A percentile compares a stretch with the other conserved stretches of the same genome.
Conservation (phyloP, 169 alveolate species). For the Cryptosporidium meleagridis region DNA sequence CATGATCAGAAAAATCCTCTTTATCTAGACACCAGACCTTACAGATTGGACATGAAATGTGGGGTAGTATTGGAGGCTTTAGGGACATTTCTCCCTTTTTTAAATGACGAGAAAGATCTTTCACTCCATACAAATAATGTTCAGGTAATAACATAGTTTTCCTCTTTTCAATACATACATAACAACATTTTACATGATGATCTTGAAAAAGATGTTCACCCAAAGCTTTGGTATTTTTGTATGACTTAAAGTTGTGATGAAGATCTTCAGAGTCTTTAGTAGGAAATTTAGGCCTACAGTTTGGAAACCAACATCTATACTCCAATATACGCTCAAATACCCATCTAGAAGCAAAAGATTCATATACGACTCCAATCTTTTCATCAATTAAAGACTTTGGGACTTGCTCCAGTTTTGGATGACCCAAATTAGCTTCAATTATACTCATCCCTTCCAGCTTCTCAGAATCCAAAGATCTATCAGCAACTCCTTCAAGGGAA, state of each 20-base stretch:
- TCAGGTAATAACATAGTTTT: conserved; percentile 66
- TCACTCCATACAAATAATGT: conserved; percentile 49
- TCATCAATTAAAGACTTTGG: conserved; percentile 10
- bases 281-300: conserved; percentile 34
- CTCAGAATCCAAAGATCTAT: not conserved
- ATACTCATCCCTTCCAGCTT: not conserved
- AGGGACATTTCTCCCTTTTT: conserved; percentile 48
- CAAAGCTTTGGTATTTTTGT: conserved; percentile 10
- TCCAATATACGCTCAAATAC: conserved; percentile 37
- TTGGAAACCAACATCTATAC: conserved; percentile 65
- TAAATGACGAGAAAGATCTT: conserved; percentile 41
- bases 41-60: conserved; percentile 64
- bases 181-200: conserved; percentile 57
- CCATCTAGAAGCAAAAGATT: conserved; percentile 46
- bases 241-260: not conserved
- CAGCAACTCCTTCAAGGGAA: conserved; percentile 34
- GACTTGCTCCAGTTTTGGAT: conserved; percentile 11
- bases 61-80: conserved; percentile 69
- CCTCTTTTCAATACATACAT: conserved; percentile 71
- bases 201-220: conserved; percentile 60
- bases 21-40: conserved; percentile 59
- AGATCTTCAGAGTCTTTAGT: not conserved
- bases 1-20: conserved; percentile 71
- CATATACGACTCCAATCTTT: conserved; percentile 20
- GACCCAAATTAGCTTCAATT: not conserved